Conservation (phyloP, 495 filamentous ascomycete genomes). For the Aspergillus steynii region DNA sequence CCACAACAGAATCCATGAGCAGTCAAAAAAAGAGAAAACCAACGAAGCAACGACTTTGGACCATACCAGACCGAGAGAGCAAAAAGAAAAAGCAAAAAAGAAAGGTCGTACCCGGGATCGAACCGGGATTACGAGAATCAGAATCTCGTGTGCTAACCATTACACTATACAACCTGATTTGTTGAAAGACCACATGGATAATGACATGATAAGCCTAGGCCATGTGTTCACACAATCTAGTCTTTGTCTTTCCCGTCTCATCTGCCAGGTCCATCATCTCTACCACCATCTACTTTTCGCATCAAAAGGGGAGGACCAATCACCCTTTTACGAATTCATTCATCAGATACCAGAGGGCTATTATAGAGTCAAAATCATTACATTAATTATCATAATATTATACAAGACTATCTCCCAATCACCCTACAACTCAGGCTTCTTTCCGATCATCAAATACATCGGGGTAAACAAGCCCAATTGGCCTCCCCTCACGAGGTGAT, state of each 20-base stretch:
- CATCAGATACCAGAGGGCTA: too few species aligned
- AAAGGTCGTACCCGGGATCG: conserved; percentile 44
- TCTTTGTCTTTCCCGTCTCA: too few species aligned
- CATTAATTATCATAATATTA: neutral
- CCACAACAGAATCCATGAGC: too few species aligned
- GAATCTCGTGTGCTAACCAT: conserved; percentile 38
- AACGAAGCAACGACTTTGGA: too few species aligned
- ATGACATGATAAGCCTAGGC: neutral
- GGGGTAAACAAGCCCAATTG: conserved; percentile 4
- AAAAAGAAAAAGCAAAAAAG: neutral
- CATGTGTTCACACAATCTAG: too few species aligned
- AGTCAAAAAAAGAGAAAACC: too few species aligned
- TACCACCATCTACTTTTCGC: too few species aligned
- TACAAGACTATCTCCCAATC: too few species aligned
- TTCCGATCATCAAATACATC: conserved; percentile 7
- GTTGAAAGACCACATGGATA: neutral
- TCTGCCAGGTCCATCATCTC: too few species aligned
- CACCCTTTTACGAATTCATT: too few species aligned
- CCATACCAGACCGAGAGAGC: too few species aligned
- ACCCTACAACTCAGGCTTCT: conserved; percentile 1
- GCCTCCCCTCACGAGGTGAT: conserved; percentile 1
- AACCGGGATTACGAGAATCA: conserved; percentile 43
- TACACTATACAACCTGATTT: conserved; percentile 27
- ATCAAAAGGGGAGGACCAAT: too few species aligned
- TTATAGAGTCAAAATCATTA: neutral